These are phyloP conservation scores for Podospora pseudoanserina DNA, from an alignment of 495 filamentous ascomycete genomes.

Conservation along the genomic window DNA sequence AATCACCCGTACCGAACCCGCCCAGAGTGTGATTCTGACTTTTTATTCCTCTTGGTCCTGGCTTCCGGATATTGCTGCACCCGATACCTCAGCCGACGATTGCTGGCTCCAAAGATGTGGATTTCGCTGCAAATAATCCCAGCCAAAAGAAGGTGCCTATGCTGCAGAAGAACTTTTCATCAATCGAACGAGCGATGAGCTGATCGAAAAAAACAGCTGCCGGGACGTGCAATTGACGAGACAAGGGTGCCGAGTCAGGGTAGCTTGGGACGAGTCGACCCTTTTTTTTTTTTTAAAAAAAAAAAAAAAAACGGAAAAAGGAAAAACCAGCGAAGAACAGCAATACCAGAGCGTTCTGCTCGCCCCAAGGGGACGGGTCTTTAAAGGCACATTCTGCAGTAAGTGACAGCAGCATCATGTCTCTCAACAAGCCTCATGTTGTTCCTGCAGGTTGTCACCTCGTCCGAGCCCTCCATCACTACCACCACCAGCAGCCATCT, in stretches of 20 bases:
- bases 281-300: neutral
- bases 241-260: constrained; percentile 13
- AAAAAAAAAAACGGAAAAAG: too few species aligned
- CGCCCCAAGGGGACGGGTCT: neutral
- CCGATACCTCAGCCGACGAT: neutral
- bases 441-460: neutral
- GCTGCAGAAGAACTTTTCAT: constrained; percentile 12
- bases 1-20: neutral
- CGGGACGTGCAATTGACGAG: neutral
- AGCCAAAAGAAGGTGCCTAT: neutral
- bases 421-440: neutral
- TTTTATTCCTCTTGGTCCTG: neutral
- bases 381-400: neutral
- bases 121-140: neutral
- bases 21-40: neutral
- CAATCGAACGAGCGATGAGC: constrained; percentile 21
- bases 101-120: neutral
- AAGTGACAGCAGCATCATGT: too few species aligned
- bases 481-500: neutral
- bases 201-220: constrained; percentile 12
- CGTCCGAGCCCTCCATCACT: neutral
- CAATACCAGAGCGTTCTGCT: neutral
- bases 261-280: neutral
- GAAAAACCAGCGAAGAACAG: neutral
- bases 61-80: too few species aligned